A percentile compares a stretch with the other conserved stretches of the same genome.
phyloP scores from a whole-genome alignment of 192 early-diverging fungal species.

The Physocladia obscura region DNA sequence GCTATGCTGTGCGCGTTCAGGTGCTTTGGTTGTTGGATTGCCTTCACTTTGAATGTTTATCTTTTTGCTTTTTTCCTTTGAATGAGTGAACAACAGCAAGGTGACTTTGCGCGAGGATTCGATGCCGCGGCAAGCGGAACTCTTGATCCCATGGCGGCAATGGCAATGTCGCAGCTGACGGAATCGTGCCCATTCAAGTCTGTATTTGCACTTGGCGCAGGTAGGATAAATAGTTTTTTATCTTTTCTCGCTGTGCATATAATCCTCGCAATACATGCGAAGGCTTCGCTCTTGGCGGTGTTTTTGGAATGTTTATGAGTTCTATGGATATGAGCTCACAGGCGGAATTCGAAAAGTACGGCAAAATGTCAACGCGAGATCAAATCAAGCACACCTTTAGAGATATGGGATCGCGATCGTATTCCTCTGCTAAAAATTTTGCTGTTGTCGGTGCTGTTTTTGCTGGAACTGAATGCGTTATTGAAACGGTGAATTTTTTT shows the following conservation, averaged over 20 bases:
- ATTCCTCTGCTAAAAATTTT: constrained; percentile 91
- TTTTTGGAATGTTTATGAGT: constrained; percentile 90
- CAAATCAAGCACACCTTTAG: constrained; percentile 82
- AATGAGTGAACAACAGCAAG: too few relatives aligned
- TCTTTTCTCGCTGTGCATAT: neutral
- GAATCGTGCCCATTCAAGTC: constrained; percentile 48
- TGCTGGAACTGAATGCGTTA: constrained; percentile 90
- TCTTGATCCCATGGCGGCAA: constrained; percentile 16
- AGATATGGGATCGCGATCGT: constrained; percentile 83
- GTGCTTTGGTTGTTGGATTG: too few relatives aligned
- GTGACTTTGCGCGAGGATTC: constrained; percentile 17
- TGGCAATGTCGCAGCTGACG: constrained; percentile 31
- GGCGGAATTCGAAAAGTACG: constrained; percentile 45
- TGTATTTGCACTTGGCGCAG: constrained; percentile 30
- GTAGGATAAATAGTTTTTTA: constrained; percentile 4
- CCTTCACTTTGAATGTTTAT: too few relatives aligned
- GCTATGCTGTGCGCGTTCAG: too few relatives aligned
- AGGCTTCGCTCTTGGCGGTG: constrained; percentile 76
- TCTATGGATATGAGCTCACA: constrained; percentile 32
- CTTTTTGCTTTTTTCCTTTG: too few relatives aligned
- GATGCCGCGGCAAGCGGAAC: constrained; percentile 16
- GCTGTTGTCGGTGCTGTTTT: constrained; percentile 88
- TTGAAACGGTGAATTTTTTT: constrained; percentile 67
- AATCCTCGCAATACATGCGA: neutral
- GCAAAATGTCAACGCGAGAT: constrained; percentile 72